These are phyloP conservation scores for Penicillium sp. DNA, from an alignment of 2,329 filamentous ascomycete genomes.

Conservation along the genomic window DNA sequence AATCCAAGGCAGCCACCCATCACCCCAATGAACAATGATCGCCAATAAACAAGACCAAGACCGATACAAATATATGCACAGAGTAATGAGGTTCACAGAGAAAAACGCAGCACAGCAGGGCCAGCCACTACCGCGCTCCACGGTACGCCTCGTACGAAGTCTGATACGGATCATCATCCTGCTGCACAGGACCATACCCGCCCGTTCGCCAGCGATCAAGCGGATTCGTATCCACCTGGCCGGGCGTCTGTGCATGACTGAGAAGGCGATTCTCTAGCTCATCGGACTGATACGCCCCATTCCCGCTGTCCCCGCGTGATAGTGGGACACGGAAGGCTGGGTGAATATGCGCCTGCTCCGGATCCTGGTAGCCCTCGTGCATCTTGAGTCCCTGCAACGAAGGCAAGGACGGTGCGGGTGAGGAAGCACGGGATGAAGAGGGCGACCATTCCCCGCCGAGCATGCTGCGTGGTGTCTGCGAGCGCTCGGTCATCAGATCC, in stretches of 20 bases:
- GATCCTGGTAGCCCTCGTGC: slow-evolving; percentile 28
- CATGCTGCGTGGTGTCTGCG: slow-evolving; percentile 44
- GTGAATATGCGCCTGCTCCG: slow-evolving; percentile 30
- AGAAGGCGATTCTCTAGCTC: slow-evolving; percentile 45
- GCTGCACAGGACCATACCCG: slow-evolving; percentile 41
- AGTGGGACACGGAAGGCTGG: slow-evolving; percentile 40
- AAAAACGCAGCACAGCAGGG: background rate
- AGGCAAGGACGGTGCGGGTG: slow-evolving; percentile 41
- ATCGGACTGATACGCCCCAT: slow-evolving; percentile 38
- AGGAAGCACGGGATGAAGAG: slow-evolving; percentile 42
- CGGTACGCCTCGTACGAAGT: slow-evolving; percentile 42
- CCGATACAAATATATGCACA: slow-evolving; percentile 1
- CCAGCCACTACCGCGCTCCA: slow-evolving; percentile 15
- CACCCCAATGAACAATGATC: background rate
- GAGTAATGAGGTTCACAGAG: slow-evolving; percentile 1
- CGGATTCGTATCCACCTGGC: slow-evolving; percentile 21
- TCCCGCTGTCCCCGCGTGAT: slow-evolving; percentile 27
- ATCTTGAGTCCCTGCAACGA: slow-evolving; percentile 29
- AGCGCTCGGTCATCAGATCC: slow-evolving; percentile 49
- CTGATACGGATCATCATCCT: slow-evolving; percentile 33
- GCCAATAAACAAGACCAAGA: background rate
- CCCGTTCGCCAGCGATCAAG: slow-evolving; percentile 39
- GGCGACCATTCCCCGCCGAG: slow-evolving; percentile 41
- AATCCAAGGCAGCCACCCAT: background rate
- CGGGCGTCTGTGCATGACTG: slow-evolving; percentile 38